A percentile compares a stretch with the other conserved stretches of the same genome.
Evolutionary conservation across 2,329 filamentous ascomycete species (phyloP).

Genomic region (Trichoderma brevicompactum): DNA sequence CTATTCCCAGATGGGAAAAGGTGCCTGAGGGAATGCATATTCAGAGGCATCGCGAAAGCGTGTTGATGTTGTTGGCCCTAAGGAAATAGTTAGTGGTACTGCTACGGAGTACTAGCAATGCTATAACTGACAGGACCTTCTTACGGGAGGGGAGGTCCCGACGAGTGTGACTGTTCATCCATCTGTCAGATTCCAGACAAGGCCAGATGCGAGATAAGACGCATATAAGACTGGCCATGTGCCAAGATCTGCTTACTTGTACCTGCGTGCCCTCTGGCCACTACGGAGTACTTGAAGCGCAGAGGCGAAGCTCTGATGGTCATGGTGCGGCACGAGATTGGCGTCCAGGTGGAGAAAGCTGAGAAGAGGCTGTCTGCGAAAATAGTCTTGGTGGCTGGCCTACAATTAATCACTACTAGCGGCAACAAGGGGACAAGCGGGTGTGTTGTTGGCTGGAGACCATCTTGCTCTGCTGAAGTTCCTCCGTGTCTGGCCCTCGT

Average conservation of each 20-base stretch:
- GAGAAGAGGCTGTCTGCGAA: neutral
- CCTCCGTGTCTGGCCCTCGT: neutral
- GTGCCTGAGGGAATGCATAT: neutral
- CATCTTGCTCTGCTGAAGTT: neutral
- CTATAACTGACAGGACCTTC: neutral
- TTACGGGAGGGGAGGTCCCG: neutral
- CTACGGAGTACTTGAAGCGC: neutral
- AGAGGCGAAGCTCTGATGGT: neutral
- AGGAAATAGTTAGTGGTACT: neutral
- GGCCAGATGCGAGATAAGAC: neutral
- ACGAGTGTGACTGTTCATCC: neutral
- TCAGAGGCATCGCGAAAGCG: neutral
- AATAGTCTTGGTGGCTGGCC: no score
- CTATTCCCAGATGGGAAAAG: neutral
- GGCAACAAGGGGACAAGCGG: neutral
- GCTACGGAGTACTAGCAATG: neutral
- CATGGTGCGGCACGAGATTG: neutral
- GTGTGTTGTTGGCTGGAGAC: neutral
- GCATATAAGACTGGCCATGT: slow-evolving; percentile 7
- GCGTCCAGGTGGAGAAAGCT: neutral
- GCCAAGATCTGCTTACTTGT: neutral
- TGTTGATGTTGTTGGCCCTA: neutral
- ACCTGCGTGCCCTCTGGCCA: no score
- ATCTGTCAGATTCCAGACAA: neutral
- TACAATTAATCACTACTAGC: no score